Conservation (phyloP, 2,329 filamentous ascomycete genomes). For the Aspergillus sojae region DNA sequence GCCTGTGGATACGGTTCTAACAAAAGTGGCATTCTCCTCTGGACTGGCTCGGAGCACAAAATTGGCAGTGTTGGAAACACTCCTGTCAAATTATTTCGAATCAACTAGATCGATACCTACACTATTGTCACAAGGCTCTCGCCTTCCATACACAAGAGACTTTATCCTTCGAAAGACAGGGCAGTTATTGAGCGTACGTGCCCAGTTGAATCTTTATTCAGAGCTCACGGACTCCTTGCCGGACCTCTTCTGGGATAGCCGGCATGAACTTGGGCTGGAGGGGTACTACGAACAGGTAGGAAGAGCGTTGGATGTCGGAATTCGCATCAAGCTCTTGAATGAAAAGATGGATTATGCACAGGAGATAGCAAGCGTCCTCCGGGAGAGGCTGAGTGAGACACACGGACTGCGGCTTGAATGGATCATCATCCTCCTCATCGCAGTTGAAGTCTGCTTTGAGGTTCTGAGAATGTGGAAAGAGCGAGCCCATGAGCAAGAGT, state of each 20-base stretch:
- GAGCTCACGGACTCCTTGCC: slow-evolving; percentile 94
- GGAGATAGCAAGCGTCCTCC: slow-evolving; percentile 86
- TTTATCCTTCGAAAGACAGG: slow-evolving; percentile 94
- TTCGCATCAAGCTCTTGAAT: slow-evolving; percentile 87
- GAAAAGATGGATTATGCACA: slow-evolving; percentile 98
- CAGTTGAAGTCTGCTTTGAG: slow-evolving; percentile 89
- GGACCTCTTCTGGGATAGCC: slow-evolving; percentile 94
- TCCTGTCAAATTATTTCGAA: slow-evolving; percentile 81
- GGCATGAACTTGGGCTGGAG: slow-evolving; percentile 85
- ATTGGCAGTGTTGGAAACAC: slow-evolving; percentile 84
- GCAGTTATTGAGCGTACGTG: slow-evolving; percentile 83
- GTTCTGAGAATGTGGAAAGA: slow-evolving; percentile 73
- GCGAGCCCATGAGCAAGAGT: slow-evolving; percentile 45
- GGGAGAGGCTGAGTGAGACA: slow-evolving; percentile 87
- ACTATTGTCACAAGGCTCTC: slow-evolving; percentile 70
- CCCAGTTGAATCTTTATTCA: slow-evolving; percentile 93
- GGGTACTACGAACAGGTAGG: slow-evolving; percentile 95
- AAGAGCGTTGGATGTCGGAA: slow-evolving; percentile 83
- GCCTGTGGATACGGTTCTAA: slow-evolving; percentile 67
- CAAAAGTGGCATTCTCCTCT: slow-evolving; percentile 95
- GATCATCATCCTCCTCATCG: slow-evolving; percentile 94
- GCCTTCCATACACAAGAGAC: slow-evolving; percentile 65
- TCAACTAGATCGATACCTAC: slow-evolving; percentile 81
- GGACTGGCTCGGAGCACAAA: slow-evolving; percentile 92
- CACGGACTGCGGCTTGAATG: slow-evolving; percentile 86